A percentile compares a stretch with the other conserved stretches of the same genome.
These are phyloP conservation scores for Mucor circinelloides DNA, from an alignment of 371 early-diverging fungal genomes.

Conservation along the genomic window DNA sequence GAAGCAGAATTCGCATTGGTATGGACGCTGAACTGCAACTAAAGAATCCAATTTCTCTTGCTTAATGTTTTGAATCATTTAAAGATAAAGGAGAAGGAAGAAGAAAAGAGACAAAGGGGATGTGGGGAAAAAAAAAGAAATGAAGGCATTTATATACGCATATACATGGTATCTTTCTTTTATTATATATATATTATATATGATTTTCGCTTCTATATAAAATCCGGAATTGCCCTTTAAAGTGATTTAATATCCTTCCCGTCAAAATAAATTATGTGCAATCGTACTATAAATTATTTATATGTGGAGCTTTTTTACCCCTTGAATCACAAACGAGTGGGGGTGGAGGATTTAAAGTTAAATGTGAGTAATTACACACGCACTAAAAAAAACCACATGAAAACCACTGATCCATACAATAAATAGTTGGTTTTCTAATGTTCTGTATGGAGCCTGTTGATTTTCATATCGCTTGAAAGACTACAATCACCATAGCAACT, in stretches of 20 bases:
- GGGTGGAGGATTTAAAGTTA: not conserved
- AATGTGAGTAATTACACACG: conserved; percentile 3
- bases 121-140: conserved; percentile 8
- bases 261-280: conserved; percentile 5
- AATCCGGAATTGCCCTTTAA: conserved; percentile 11
- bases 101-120: conserved; percentile 6
- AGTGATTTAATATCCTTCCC: conserved; percentile 9
- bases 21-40: conserved; percentile 43
- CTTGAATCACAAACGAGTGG: not conserved
- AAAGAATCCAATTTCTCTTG: not conserved
- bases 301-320: conserved; percentile 4
- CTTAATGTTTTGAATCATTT: not conserved
- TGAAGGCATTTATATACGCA: not conserved
- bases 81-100: not conserved
- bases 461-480: not conserved
- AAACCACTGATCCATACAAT: not conserved
- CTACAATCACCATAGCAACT: not conserved
- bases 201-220: not conserved
- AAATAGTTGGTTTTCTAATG: not conserved
- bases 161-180: not conserved
- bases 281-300: conserved; percentile 18
- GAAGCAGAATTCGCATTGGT: conserved; percentile 72
- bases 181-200: no score
- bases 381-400: conserved; percentile 5
- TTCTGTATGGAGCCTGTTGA: not conserved